Base-by-base conservation (phyloP, 2,329 filamentous ascomycete genomes). In the Grosmannia clavigera region DNA sequence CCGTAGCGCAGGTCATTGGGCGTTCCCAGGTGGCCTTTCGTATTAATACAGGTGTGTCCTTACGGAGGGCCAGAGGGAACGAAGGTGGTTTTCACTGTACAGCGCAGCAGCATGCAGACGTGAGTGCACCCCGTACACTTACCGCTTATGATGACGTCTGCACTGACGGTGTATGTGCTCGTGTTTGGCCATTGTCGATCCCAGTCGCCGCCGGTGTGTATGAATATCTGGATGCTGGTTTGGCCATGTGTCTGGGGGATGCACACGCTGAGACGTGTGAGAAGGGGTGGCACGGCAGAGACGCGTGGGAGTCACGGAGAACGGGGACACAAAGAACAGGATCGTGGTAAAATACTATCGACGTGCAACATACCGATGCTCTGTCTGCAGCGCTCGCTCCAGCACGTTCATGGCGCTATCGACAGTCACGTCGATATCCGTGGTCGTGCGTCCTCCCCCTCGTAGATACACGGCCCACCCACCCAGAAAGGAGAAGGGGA, bases 391-490 rank as follows among this genome's bases (percentile, higher is more conserved):
- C 6, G 57, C 25, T 7, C 31, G 48, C 58, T 62, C 60, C 11
- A 65, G 35, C 4, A 27, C 19, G n/a, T 53, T 48, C 57, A 65
- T 62, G 25, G 33, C 33, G 16, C 22, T 31, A 9, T 58, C 59
- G 25, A 65, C 59, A 12, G 59, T 59, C 1, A 65, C 29, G 38
- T 65, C 63, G 40, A 65, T 52, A 43, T 65, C 62, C 3, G 61
- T 25, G 16, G 62, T 63, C 3, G 33, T 16, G 35, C 62, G 58
- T 4, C 29, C 5, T 22, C 61, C 48, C 29, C 63, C 63, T 19
- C 63, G 62, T 35, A 65, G 57, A 29, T 54, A 60, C 31, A 65
- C 31, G 16, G 63, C 62, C 63, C 62, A 65, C 50, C 63, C 62
- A 31, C 63, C 63, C 3, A 65, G 57, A 51, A 63, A 61, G 55